Conservation (phyloP, 2,329 filamentous ascomycete species). For the Xylariales sp. region DNA sequence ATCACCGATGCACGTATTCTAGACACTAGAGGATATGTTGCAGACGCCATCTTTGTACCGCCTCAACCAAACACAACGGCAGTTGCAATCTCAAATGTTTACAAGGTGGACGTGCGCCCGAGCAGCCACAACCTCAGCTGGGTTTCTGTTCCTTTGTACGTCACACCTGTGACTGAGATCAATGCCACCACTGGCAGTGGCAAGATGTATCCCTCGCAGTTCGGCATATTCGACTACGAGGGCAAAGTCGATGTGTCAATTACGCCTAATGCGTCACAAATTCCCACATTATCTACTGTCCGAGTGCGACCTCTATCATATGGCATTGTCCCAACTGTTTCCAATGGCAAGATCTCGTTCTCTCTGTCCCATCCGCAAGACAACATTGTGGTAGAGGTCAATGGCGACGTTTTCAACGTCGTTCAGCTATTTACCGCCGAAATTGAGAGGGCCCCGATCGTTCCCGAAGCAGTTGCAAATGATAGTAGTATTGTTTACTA, state of each 20-base stretch:
- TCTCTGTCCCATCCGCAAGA: slow-evolving; percentile 8
- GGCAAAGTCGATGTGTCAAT: slow-evolving; percentile 10
- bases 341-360: slow-evolving; percentile 9
- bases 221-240: slow-evolving; percentile 12
- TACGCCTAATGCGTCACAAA: neutral
- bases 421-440: slow-evolving; percentile 19
- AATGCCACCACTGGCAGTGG: slow-evolving; percentile 10
- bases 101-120: too few species aligned
- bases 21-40: too few species aligned
- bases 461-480: slow-evolving; percentile 9
- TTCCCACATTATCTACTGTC: neutral
- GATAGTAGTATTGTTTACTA: slow-evolving; percentile 18
- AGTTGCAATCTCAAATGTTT: too few species aligned
- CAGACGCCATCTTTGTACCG: too few species aligned
- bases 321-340: slow-evolving; percentile 7
- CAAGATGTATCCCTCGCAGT: slow-evolving; percentile 6
- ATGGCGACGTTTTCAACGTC: slow-evolving; percentile 20
- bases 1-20: too few species aligned
- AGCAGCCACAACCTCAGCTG: too few species aligned
- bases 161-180: slow-evolving; percentile 5
- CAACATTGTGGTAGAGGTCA: slow-evolving; percentile 18
- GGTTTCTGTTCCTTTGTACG: neutral
- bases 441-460: slow-evolving; percentile 9
- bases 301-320: slow-evolving; percentile 11
- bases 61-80: too few species aligned